Evolutionary conservation across 2,329 filamentous ascomycete species (phyloP).

Genomic region (Rasamsonia emersonii): DNA sequence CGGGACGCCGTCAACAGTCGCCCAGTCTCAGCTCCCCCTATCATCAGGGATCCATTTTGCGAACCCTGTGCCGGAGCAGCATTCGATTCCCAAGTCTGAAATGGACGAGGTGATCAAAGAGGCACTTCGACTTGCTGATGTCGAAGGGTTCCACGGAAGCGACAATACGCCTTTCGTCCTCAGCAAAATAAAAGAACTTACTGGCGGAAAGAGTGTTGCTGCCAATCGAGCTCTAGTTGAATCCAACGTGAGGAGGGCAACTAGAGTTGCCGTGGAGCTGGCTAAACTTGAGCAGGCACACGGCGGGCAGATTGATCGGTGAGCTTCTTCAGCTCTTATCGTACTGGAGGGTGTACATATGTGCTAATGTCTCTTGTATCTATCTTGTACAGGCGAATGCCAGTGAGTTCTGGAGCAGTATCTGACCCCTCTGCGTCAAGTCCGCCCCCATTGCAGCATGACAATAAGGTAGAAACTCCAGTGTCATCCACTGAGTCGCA

Average conservation of each 20-base stretch:
- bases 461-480: constrained; percentile 8
- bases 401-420: constrained; percentile 18
- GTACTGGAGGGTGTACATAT: constrained; percentile 14
- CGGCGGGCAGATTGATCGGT: constrained; percentile 23
- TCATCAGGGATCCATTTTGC: constrained; percentile 78
- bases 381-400: constrained; percentile 28
- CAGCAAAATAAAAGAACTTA: constrained; percentile 68
- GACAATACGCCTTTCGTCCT: constrained; percentile 81
- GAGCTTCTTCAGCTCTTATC: constrained; percentile 23
- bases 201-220: constrained; percentile 58
- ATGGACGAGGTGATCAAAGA: constrained; percentile 62
- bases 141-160: constrained; percentile 60
- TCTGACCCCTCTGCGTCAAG: constrained; percentile 14
- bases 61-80: constrained; percentile 69
- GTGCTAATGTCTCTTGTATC: constrained; percentile 27
- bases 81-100: constrained; percentile 59
- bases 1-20: constrained; percentile 40
- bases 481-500: constrained; percentile 5
- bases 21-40: constrained; percentile 63
- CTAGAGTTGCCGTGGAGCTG: constrained; percentile 56
- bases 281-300: constrained; percentile 42
- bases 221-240: constrained; percentile 67
- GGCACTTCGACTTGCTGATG: constrained; percentile 57
- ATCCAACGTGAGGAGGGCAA: constrained; percentile 57
- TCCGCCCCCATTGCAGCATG: constrained; percentile 14